Percentiles rank a stretch among this genome's conserved stretches.
Conservation (phyloP, 139 green algal genomes). For the Chlamydomonas incerta region DNA sequence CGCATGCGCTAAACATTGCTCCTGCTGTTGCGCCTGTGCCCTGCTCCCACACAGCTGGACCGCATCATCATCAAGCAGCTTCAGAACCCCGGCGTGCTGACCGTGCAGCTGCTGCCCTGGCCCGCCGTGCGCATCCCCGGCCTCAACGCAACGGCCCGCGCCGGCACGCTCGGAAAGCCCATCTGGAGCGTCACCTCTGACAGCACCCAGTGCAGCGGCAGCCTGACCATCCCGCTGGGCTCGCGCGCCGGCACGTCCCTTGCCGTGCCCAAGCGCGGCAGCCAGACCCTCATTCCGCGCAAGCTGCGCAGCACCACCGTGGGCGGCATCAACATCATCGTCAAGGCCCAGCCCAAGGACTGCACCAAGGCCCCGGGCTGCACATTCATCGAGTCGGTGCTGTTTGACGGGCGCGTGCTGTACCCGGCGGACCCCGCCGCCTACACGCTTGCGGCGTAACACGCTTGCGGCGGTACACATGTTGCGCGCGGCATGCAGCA, state of each 20-base stretch:
- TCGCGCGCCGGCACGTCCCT: not conserved
- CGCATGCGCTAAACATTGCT: no score
- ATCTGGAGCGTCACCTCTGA: not conserved
- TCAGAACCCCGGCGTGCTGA: not conserved
- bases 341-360: not conserved
- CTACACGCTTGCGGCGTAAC: no score
- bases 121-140: not conserved
- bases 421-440: no score
- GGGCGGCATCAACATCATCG: not conserved
- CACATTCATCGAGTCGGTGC: not conserved
- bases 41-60: not conserved
- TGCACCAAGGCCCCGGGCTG: not conserved
- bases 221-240: not conserved
- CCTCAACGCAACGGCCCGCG: not conserved
- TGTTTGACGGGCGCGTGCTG: not conserved
- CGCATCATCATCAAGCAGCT: not conserved
- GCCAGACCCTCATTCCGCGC: not conserved
- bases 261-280: not conserved
- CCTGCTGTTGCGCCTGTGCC: no score
- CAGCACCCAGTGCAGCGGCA: not conserved
- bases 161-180: not conserved
- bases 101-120: conserved; percentile 2
- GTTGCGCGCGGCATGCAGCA: no score
- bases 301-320: not conserved
- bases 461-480: no score